Evolutionary conservation across 129 eudicot genomes (phyloP).

Genomic region (Chrysanthemum makinoi): DNA sequence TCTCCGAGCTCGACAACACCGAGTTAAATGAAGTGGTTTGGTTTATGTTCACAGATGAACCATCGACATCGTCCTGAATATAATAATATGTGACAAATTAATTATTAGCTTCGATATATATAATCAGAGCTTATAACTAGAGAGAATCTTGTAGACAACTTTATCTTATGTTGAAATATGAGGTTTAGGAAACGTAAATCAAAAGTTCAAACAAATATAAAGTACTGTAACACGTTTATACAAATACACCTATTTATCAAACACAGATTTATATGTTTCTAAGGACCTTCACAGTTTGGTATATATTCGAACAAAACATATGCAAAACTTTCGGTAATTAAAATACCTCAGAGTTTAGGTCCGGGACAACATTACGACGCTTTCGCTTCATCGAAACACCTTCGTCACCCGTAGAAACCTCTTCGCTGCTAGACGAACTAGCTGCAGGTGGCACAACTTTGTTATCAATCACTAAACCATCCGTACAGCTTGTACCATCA

Average conservation of each 20-base stretch:
- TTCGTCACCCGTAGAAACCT: background rate
- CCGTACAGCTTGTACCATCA: conserved; percentile 13
- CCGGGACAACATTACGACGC: conserved; percentile 17
- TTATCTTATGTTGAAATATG: too few species aligned
- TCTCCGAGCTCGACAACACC: background rate
- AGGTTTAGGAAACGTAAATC: too few species aligned
- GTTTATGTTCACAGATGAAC: conserved; percentile 22
- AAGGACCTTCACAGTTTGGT: background rate
- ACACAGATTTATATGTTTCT: background rate
- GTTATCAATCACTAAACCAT: conserved; percentile 32
- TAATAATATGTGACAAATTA: background rate
- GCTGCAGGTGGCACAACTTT: conserved; percentile 31
- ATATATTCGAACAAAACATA: background rate
- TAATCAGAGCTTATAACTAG: too few species aligned
- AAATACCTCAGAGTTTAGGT: conserved; percentile 33
- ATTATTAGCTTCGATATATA: background rate
- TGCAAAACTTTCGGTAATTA: background rate
- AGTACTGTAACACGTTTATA: too few species aligned
- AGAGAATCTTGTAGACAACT: too few species aligned
- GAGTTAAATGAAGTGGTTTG: conserved; percentile 16
- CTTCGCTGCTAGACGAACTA: conserved; percentile 36
- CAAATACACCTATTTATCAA: background rate
- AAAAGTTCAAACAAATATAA: too few species aligned
- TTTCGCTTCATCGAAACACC: conserved; percentile 27
- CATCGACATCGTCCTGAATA: conserved; percentile 31